Evolutionary conservation across 2,329 filamentous ascomycete genomes (phyloP).

Genomic region (Pseudovirgaria hyperparasitica): DNA sequence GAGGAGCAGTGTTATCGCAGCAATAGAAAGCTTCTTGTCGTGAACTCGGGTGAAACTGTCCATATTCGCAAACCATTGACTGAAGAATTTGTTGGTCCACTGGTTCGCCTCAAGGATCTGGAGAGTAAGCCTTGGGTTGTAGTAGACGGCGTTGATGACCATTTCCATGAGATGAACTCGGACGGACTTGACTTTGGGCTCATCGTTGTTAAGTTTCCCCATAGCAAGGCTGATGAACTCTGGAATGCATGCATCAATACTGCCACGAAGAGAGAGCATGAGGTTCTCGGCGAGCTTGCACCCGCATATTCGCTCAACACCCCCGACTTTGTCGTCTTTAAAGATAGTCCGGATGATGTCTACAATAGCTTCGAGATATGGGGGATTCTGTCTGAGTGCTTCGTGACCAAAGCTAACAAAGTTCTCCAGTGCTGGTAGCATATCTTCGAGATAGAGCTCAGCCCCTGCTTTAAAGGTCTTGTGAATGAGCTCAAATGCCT

Average conservation of each 20-base stretch:
- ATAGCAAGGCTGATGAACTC: constrained; percentile 87
- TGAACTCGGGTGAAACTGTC: constrained; percentile 87
- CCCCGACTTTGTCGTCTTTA: constrained; percentile 78
- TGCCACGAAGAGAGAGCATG: constrained; percentile 85
- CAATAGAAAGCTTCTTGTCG: constrained; percentile 97
- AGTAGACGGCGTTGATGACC: constrained; percentile 96
- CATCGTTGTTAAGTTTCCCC: constrained; percentile 60
- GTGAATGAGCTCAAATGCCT: constrained; percentile 93
- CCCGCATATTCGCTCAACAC: constrained; percentile 88
- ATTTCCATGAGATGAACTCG: constrained; percentile 97
- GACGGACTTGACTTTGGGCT: constrained; percentile 83
- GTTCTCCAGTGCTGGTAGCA: constrained; percentile 96
- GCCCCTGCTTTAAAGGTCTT: constrained; percentile 94
- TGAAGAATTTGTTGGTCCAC: constrained; percentile 99
- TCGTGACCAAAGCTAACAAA: constrained; percentile 87
- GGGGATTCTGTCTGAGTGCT: constrained; percentile 67
- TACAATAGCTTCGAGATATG: constrained; percentile 77
- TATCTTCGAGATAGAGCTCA: constrained; percentile 94
- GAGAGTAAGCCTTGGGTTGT: constrained; percentile 77
- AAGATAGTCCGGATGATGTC: constrained; percentile 96
- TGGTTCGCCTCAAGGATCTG: constrained; percentile 79
- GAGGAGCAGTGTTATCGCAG: constrained; percentile 78
- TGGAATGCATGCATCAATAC: constrained; percentile 77
- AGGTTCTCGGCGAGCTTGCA: constrained; percentile 96
- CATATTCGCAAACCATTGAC: constrained; percentile 94